Percentiles rank a stretch among this genome's conserved stretches.
These are phyloP conservation scores for Pseudogymnoascus sp. DNA, from an alignment of 2,329 filamentous ascomycete species.

Conservation along the genomic window DNA sequence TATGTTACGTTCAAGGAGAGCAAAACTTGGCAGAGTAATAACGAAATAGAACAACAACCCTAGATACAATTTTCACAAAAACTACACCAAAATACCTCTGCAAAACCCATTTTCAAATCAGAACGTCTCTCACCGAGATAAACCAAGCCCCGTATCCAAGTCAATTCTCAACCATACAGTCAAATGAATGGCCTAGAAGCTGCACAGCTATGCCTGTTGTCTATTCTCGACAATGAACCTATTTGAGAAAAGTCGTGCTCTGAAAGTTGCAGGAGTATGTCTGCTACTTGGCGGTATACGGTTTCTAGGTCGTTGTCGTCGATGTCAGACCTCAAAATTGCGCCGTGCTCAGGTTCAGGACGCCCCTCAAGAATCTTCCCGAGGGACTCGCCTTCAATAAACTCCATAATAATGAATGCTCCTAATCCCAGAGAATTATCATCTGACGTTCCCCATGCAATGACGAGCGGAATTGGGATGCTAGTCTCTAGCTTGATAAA, in stretches of 20 bases:
- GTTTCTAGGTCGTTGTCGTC: constrained; percentile 13
- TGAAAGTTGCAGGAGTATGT: constrained; percentile 16
- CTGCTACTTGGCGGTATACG: constrained; percentile 16
- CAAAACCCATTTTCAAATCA: neutral
- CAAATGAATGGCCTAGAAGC: neutral
- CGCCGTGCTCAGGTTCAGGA: neutral
- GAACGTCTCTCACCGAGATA: neutral
- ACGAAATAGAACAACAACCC: neutral
- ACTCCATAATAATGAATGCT: constrained; percentile 29
- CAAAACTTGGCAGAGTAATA: neutral
- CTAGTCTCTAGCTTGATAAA: constrained; percentile 10
- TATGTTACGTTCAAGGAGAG: neutral
- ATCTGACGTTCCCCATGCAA: constrained; percentile 25
- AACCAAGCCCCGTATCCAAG: neutral
- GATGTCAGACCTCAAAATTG: constrained; percentile 16
- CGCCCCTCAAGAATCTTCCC: constrained; percentile 15
- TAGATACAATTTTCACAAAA: neutral
- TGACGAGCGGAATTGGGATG: constrained; percentile 18
- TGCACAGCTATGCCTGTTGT: neutral
- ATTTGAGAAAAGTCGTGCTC: constrained; percentile 16
- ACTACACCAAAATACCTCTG: neutral
- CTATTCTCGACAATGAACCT: constrained; percentile 11
- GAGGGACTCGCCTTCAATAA: constrained; percentile 16
- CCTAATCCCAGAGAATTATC: constrained; percentile 26
- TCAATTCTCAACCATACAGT: neutral